Conservation (phyloP, 2,329 filamentous ascomycete genomes). For the Pseudocercospora fuligena region DNA sequence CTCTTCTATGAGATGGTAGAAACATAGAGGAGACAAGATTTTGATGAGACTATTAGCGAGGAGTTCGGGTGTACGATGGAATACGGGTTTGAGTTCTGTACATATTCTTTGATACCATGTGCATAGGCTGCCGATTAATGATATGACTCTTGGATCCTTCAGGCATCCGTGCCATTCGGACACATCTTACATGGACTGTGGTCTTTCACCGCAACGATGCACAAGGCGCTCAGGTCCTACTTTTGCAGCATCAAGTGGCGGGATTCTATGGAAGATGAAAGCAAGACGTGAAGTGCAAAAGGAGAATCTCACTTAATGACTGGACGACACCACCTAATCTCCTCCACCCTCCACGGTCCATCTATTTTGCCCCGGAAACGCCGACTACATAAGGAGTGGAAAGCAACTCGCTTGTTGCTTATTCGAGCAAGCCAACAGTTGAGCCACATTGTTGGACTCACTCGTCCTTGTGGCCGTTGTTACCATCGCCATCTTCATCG, state of each 20-base stretch:
- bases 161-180: neutral
- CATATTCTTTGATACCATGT: constrained; percentile 8
- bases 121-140: neutral
- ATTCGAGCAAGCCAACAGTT: neutral
- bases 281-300: neutral
- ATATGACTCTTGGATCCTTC: neutral
- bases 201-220: too few relatives aligned
- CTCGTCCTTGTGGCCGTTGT: neutral
- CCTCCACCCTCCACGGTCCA: neutral
- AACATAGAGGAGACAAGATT: neutral
- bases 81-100: neutral
- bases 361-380: neutral
- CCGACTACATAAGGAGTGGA: neutral
- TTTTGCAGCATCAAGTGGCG: too few relatives aligned
- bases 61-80: neutral
- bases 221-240: too few relatives aligned
- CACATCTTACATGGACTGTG: neutral
- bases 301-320: neutral
- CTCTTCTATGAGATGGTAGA: constrained; percentile 88
- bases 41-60: neutral
- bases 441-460: neutral
- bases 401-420: neutral
- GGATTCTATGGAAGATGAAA: too few relatives aligned
- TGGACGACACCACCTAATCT: neutral
- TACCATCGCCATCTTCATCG: neutral